Percentiles rank a stretch among this genome's conserved stretches.
phyloP scores from a whole-genome alignment of 305 asterid genomes.

The Fraxinus ornus region DNA sequence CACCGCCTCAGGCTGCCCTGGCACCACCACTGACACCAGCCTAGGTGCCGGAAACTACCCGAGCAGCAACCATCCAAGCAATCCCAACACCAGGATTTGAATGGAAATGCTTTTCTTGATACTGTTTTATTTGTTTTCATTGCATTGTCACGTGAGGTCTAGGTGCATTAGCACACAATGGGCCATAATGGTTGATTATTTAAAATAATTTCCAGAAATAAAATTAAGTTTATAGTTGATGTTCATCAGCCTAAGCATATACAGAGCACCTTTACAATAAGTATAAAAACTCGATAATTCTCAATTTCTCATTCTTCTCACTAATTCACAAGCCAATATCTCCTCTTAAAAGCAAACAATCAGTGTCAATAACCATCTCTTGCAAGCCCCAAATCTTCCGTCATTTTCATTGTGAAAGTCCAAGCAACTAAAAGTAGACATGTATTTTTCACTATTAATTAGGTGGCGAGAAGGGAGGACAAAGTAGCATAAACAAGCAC shows the following conservation, averaged over 20 bases:
- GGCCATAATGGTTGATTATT: not conserved
- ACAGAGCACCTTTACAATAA: not conserved
- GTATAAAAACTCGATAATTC: not conserved
- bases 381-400: not conserved
- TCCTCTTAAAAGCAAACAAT: not conserved
- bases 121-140: not conserved
- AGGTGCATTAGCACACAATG: not conserved
- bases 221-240: not conserved
- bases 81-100: constrained; percentile 20
- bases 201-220: not conserved
- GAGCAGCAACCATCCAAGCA: constrained; percentile 12
- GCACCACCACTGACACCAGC: not conserved
- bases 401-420: not conserved
- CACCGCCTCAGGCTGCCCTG: not conserved
- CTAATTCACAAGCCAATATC: not conserved
- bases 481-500: not conserved
- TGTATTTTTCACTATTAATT: not conserved
- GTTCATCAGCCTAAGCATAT: not conserved
- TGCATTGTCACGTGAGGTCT: not conserved
- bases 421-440: not conserved
- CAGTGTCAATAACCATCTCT: not conserved
- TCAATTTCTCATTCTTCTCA: not conserved
- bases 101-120: not conserved
- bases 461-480: not conserved
- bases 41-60: not conserved